Evolutionary conservation across 371 early-diverging fungal species (phyloP).

Genomic region (Mortierella sp.): DNA sequence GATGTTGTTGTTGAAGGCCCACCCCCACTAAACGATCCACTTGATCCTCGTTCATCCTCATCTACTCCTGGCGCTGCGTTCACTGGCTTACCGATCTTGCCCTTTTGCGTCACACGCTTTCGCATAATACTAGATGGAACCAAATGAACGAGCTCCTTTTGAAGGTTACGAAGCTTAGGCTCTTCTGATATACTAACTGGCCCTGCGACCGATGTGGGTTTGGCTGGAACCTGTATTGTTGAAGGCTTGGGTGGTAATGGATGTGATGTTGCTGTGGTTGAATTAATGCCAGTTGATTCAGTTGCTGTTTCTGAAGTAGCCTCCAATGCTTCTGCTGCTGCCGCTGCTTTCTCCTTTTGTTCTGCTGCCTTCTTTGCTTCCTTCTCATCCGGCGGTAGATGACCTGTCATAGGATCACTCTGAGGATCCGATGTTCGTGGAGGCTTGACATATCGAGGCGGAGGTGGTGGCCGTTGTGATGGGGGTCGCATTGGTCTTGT

Average conservation of each 20-base stretch:
- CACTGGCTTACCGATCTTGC: slow-evolving; percentile 61
- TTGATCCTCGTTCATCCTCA: slow-evolving; percentile 41
- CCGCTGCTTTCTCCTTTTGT: slow-evolving; percentile 14
- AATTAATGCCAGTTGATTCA: neutral
- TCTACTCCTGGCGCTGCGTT: slow-evolving; percentile 68
- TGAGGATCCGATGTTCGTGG: slow-evolving; percentile 42
- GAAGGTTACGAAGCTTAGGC: slow-evolving; percentile 73
- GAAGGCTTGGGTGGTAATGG: slow-evolving; percentile 46
- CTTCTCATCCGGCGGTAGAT: slow-evolving; percentile 48
- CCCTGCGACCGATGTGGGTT: slow-evolving; percentile 31
- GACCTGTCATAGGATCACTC: slow-evolving; percentile 54
- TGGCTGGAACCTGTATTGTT: slow-evolving; percentile 7
- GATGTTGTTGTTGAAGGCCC: neutral
- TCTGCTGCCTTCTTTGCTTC: slow-evolving; percentile 26
- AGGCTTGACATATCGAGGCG: slow-evolving; percentile 40
- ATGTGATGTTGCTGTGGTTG: slow-evolving; percentile 15
- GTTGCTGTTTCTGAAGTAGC: neutral
- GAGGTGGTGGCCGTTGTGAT: slow-evolving; percentile 25
- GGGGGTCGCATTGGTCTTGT: slow-evolving; percentile 31
- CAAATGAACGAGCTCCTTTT: slow-evolving; percentile 70
- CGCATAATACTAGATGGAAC: slow-evolving; percentile 74
- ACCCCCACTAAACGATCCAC: neutral
- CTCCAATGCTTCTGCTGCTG: neutral
- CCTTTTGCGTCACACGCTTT: slow-evolving; percentile 63
- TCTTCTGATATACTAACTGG: slow-evolving; percentile 71